Evolutionary conservation across 1,284 basidiomycete species (phyloP).

Genomic region (Puccinia polysora): DNA sequence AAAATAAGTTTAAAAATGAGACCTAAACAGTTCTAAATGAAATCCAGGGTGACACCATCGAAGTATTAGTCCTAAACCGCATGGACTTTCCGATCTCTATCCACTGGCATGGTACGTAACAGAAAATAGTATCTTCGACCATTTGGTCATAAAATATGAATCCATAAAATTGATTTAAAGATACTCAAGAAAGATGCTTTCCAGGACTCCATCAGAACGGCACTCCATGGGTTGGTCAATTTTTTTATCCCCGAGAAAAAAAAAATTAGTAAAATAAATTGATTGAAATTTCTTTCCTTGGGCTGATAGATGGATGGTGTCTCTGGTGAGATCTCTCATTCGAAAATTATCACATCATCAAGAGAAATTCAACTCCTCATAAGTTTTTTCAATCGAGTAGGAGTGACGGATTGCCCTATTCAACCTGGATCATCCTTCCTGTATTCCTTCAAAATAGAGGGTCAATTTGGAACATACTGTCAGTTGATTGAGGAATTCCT

Average conservation of each 20-base stretch:
- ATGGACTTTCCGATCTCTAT: neutral
- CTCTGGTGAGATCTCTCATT: neutral
- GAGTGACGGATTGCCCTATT: conserved; percentile 60
- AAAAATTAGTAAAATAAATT: too few species aligned
- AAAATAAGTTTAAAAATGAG: neutral
- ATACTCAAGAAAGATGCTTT: neutral
- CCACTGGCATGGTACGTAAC: conserved; percentile 17
- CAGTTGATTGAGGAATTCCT: neutral
- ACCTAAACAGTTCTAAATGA: neutral
- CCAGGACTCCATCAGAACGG: conserved; percentile 4
- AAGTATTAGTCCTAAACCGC: conserved; percentile 5
- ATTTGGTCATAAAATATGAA: neutral
- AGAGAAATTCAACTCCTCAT: neutral
- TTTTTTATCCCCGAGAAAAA: neutral
- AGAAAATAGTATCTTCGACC: too few species aligned
- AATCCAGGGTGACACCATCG: conserved; percentile 12
- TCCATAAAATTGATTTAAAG: neutral
- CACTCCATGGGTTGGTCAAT: conserved; percentile 51
- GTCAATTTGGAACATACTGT: conserved; percentile 56
- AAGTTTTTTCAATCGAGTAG: too few species aligned
- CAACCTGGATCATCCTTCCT: conserved; percentile 57
- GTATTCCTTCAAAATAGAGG: conserved; percentile 56
- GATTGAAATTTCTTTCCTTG: neutral
- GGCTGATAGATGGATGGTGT: neutral
- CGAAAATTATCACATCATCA: neutral